Base-by-base conservation (phyloP, 2,329 filamentous ascomycete species). In the Magnaporthiopsis poae region DNA sequence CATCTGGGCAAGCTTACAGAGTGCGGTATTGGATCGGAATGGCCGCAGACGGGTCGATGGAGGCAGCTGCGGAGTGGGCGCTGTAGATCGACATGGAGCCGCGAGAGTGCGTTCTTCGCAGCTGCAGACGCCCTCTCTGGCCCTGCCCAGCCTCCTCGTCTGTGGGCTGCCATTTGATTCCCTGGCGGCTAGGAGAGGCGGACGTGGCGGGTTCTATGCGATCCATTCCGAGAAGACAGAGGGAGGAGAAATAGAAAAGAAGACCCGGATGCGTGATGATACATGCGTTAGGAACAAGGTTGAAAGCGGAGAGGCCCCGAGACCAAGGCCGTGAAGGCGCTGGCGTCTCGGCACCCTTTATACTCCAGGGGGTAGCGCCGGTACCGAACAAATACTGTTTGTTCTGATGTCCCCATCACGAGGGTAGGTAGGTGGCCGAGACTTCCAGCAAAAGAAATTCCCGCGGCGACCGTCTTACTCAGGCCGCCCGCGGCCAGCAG, bases 1-100 rank as follows among this genome's bases (percentile, higher is more conserved):
- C 39, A 35, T 46, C n/a, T 52, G 15, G 3, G 25, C 63, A 65
- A 8, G n/a, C 79, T 78, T 79, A 84, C 76, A 84, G 74, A 3
- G 82, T 84, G 61, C 82, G 80, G 71, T 85, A 85, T 68, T 84
- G 80, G 65, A 84, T 82, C n/a, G 82, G 82, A 63, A 84, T 73
- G 3, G 75, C 76, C 18, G 78, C 74, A 2, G 75, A 71, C 5
- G 78, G 79, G 66, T 81, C 79, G 36, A 81, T 76, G 64, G 72
- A 70, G 63, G 75, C 12, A 21, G 62, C 56, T 27, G 27, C 56
- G 7, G 77, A 78, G 52, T 73, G 74, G 33, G 77, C 72, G 62
- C 77, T 78, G 65, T 74, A 77, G 67, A 80, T 80, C 60, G 77
- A 79, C 71, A 81, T 73, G 1, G 79, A 80, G 60, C 78, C 74